phyloP scores from a whole-genome alignment of 768 basidiomycete species.

The Boletus rufocinnamomeus region DNA sequence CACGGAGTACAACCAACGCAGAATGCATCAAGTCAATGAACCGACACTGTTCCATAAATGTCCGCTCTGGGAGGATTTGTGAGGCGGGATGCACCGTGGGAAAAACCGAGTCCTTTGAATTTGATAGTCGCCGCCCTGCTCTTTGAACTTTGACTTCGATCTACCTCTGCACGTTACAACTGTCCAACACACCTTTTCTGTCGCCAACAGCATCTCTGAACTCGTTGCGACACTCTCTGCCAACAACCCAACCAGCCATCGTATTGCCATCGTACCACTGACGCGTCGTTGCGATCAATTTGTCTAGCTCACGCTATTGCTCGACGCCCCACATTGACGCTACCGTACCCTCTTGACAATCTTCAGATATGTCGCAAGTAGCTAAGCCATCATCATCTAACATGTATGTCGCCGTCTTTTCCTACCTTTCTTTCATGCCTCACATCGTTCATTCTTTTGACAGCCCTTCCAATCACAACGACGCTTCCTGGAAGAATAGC shows the following conservation, averaged over 20 bases:
- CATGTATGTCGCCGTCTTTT: conserved; percentile 23
- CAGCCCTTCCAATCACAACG: conserved; percentile 34
- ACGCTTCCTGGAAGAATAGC: conserved; percentile 66
- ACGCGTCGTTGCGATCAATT: conserved; percentile 28
- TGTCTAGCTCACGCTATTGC: conserved; percentile 13
- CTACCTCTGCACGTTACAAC: conserved; percentile 19
- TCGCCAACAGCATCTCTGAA: conserved; percentile 16
- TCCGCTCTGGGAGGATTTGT: background rate
- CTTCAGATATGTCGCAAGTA: conserved; percentile 33
- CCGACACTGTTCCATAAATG: background rate
- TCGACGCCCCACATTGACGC: conserved; percentile 19
- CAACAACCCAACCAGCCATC: conserved; percentile 19
- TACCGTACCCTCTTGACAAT: conserved; percentile 10
- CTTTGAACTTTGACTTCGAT: conserved; percentile 36
- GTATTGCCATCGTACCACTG: conserved; percentile 19
- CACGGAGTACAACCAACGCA: background rate
- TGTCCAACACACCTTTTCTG: conserved; percentile 12
- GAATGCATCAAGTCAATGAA: background rate
- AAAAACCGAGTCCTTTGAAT: conserved; percentile 29
- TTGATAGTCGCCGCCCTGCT: conserved; percentile 25
- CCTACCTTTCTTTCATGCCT: background rate
- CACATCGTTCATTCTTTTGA: conserved; percentile 4
- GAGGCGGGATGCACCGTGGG: conserved; percentile 26
- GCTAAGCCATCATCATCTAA: conserved; percentile 36
- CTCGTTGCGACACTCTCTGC: conserved; percentile 14